A percentile compares a stretch with the other conserved stretches of the same genome.
Conservation (phyloP, 139 green algal species). For the Volvox africanus region DNA sequence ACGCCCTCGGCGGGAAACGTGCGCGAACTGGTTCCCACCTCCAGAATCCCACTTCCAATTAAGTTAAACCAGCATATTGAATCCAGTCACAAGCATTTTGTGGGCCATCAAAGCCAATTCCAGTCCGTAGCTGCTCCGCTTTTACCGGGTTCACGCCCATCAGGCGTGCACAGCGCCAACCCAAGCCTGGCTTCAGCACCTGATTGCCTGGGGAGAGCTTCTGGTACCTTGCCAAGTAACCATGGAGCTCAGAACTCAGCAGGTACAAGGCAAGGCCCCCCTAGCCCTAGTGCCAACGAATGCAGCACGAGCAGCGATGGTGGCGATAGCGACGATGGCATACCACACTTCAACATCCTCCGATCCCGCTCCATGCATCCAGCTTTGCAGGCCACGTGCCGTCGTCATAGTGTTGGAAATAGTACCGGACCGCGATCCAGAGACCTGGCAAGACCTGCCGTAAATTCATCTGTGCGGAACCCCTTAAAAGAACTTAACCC, state of each 20-base stretch:
- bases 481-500: background rate
- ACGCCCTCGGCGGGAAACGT: background rate
- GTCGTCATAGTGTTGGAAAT: no score
- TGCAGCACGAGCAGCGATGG: background rate
- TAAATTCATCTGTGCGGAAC: background rate
- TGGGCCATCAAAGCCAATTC: background rate
- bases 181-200: background rate
- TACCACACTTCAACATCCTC: slow-evolving; percentile 3
- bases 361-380: background rate
- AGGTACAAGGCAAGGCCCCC: background rate
- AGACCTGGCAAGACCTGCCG: no score
- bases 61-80: background rate
- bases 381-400: background rate
- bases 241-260: background rate
- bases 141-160: background rate
- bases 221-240: background rate
- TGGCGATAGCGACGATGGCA: background rate
- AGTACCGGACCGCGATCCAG: no score
- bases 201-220: background rate
- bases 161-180: background rate
- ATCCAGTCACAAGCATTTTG: background rate
- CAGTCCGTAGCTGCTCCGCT: background rate
- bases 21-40: background rate
- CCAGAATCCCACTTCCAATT: background rate
- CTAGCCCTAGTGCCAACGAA: background rate